Percentiles rank a stretch among this genome's conserved stretches.
These are phyloP conservation scores for Globisporangium perplexum DNA, from an alignment of 352 stramenopile genomes.

Conservation along the genomic window DNA sequence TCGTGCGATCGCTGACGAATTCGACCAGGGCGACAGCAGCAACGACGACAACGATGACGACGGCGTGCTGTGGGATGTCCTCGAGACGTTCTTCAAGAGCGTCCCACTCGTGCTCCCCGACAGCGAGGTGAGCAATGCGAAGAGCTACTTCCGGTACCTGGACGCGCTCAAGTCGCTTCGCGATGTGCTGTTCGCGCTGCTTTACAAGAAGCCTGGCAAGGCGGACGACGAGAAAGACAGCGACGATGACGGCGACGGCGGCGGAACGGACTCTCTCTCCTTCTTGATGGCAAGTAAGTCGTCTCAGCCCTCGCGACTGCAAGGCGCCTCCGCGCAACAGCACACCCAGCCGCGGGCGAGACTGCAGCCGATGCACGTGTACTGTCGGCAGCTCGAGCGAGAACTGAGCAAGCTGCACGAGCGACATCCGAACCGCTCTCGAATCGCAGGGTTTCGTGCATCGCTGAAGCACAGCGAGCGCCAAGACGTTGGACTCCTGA, in stretches of 20 bases:
- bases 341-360: slow-evolving; percentile 1
- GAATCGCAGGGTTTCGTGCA: slow-evolving; percentile 4
- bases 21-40: background rate
- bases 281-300: background rate
- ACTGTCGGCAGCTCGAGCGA: slow-evolving; percentile 60
- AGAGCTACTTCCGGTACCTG: slow-evolving; percentile 47
- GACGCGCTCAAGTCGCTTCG: slow-evolving; percentile 50
- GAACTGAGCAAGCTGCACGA: slow-evolving; percentile 43
- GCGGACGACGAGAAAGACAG: slow-evolving; percentile 13
- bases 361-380: slow-evolving; percentile 38
- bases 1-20: background rate
- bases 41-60: slow-evolving; percentile 18
- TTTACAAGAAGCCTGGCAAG: slow-evolving; percentile 33
- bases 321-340: background rate
- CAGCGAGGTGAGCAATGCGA: slow-evolving; percentile 32
- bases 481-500: slow-evolving; percentile 38
- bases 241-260: slow-evolving; percentile 16
- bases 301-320: too few species aligned
- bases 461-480: slow-evolving; percentile 17
- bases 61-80: slow-evolving; percentile 41
- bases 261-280: background rate
- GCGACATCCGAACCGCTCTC: slow-evolving; percentile 15
- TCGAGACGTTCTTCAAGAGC: slow-evolving; percentile 62
- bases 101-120: slow-evolving; percentile 50
- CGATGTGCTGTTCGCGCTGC: slow-evolving; percentile 35